Percentiles rank a stretch among this genome's conserved stretches.
Evolutionary conservation across 257 asterid genomes (phyloP).

Genomic region (Penstemon barbatus): DNA sequence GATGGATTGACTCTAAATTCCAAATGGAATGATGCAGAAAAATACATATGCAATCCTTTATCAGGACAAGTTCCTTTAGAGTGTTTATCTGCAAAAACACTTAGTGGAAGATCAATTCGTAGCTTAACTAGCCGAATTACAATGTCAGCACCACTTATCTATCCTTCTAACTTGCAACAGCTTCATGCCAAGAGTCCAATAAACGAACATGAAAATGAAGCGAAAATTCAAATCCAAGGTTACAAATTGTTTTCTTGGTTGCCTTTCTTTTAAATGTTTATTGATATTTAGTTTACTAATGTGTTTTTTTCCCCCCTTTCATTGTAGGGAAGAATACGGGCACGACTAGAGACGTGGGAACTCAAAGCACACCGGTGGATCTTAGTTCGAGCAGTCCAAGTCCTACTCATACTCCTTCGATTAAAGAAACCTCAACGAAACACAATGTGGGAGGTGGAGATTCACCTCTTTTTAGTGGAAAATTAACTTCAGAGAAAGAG

Average conservation of each 20-base stretch:
- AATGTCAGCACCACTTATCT: constrained; percentile 82
- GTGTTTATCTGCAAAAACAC: constrained; percentile 76
- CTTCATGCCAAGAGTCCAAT: constrained; percentile 35
- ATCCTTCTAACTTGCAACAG: constrained; percentile 47
- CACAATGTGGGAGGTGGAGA: constrained; percentile 32
- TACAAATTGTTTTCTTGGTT: background rate
- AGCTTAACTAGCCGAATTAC: constrained; percentile 55
- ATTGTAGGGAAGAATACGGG: constrained; percentile 45
- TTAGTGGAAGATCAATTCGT: constrained; percentile 67
- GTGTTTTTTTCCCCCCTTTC: background rate
- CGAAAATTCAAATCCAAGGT: constrained; percentile 42
- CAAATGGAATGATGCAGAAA: constrained; percentile 93
- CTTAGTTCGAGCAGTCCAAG: constrained; percentile 45
- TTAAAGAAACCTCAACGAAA: constrained; percentile 51
- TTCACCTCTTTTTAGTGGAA: constrained; percentile 46
- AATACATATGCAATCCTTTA: constrained; percentile 79
- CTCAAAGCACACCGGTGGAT: constrained; percentile 50
- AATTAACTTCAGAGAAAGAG: constrained; percentile 33
- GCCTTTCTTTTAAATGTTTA: background rate
- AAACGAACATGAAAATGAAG: constrained; percentile 35
- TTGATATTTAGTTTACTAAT: no score
- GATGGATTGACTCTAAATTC: constrained; percentile 66
- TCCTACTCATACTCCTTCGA: constrained; percentile 56
- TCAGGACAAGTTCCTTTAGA: constrained; percentile 92
- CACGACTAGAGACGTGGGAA: constrained; percentile 66